phyloP scores from a whole-genome alignment of 1,284 basidiomycete species.

The Mycosarcoma mackinlayi region DNA sequence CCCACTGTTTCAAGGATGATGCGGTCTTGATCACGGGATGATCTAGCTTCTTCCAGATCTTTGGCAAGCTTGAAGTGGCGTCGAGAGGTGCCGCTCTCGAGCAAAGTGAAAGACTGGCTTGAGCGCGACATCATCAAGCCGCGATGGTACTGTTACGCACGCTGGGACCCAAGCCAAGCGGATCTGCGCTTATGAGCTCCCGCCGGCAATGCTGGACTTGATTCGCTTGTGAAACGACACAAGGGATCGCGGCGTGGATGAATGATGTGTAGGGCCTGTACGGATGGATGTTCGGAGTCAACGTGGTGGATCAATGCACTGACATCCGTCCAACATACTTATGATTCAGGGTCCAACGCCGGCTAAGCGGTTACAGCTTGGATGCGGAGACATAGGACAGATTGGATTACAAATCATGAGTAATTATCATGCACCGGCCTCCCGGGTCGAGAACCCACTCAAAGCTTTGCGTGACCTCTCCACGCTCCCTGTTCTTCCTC shows the following conservation, averaged over 20 bases:
- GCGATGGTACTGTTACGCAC: too few relatives aligned
- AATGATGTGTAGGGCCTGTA: too few relatives aligned
- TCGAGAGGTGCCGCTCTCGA: slow-evolving; percentile 48
- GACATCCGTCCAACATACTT: background rate
- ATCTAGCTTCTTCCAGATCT: slow-evolving; percentile 28
- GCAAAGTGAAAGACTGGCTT: slow-evolving; percentile 35
- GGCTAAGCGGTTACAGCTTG: slow-evolving; percentile 2
- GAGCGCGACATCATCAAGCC: slow-evolving; percentile 33
- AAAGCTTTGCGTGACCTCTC: background rate
- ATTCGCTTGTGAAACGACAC: too few relatives aligned
- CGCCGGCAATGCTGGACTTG: too few relatives aligned
- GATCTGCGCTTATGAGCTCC: too few relatives aligned
- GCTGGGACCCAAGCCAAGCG: too few relatives aligned
- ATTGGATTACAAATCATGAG: slow-evolving; percentile 18
- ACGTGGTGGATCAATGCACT: background rate
- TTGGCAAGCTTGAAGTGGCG: slow-evolving; percentile 53
- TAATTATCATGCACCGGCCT: slow-evolving; percentile 9
- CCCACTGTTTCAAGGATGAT: slow-evolving; percentile 26
- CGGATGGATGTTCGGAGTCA: background rate
- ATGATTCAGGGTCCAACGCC: slow-evolving; percentile 26
- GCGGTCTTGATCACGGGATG: slow-evolving; percentile 10
- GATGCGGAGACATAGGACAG: too few relatives aligned
- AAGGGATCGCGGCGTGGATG: too few relatives aligned
- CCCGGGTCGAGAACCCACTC: slow-evolving; percentile 1
- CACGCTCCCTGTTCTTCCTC: too few relatives aligned